Base-by-base conservation (phyloP, 2,329 filamentous ascomycete genomes). In the Fusarium paranaense region DNA sequence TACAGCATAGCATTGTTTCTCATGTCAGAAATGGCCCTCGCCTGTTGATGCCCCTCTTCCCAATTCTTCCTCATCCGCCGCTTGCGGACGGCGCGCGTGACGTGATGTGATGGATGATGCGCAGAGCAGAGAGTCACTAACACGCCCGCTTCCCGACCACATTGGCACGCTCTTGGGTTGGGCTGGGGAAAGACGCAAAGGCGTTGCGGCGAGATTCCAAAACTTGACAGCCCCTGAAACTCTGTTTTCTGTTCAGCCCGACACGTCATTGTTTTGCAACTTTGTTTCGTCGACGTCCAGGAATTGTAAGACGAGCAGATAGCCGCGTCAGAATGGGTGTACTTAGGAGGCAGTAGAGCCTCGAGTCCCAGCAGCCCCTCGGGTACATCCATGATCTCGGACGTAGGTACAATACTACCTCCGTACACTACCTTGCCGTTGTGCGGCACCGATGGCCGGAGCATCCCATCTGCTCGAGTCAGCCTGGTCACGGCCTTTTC, bases 61-160 rank as follows among this genome's bases (percentile, higher is more conserved):
- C 30, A 32, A 35, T 38, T 27, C 25, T 40, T 30, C 56, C 67
- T 59, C 25, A 52, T 35, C 45, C 37, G 52, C 69, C 71, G 68
- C 64, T 74, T 74, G 58, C 58, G 68, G 64, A 74, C 59, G 27
- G 27, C 72, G 71, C 72, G 65, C 62, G 72, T 47, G 68, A 74
- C 59, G 37, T 63, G 71, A 69, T 66, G 58, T 54, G 71, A 74
- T 65, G 63, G 45, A 50, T 50, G 45, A 50, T 68, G 70, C 67
- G 67, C 67, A 63, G 25, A 59, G 32, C 56, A 18, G 35, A 7
- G 33, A 67, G 63, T 50, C 40, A 33, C 64, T 27, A 68, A 65
- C 60, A 66, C 54, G 50, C 60, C 37, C 37, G 45, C 45, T 50
- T 50, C 45, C 45, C 22, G 35, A 3, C 35, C 35, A 37, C 35